A percentile compares a stretch with the other conserved stretches of the same genome.
Conservation (phyloP, 2,329 filamentous ascomycete genomes). For the Talaromyces sp. region DNA sequence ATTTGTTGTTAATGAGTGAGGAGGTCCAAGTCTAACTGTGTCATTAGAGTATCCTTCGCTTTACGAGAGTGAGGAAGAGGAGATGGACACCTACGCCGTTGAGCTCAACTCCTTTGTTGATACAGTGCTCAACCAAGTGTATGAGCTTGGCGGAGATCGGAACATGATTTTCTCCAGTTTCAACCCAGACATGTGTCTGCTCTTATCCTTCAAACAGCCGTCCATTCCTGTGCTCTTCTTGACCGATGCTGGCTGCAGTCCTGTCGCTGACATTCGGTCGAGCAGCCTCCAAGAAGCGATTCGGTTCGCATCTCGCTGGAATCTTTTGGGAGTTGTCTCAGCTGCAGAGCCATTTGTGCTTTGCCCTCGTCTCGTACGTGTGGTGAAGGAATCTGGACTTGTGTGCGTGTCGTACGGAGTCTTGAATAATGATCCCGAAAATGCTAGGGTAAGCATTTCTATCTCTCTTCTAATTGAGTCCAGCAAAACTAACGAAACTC, state of each 20-base stretch:
- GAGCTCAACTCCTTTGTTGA: constrained; percentile 97
- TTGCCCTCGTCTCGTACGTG: constrained; percentile 79
- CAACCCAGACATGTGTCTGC: constrained; percentile 92
- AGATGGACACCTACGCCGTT: constrained; percentile 94
- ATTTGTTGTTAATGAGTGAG: constrained; percentile 17
- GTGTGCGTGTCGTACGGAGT: constrained; percentile 94
- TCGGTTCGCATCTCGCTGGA: constrained; percentile 91
- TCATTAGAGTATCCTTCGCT: constrained; percentile 84
- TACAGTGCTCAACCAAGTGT: constrained; percentile 83
- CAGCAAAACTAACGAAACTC: constrained; percentile 2
- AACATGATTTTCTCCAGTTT: constrained; percentile 97
- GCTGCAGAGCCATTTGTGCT: constrained; percentile 84
- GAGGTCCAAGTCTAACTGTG: constrained; percentile 22
- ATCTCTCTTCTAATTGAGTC: not conserved
- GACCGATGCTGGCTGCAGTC: constrained; percentile 75
- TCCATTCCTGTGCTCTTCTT: constrained; percentile 94
- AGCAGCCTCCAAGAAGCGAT: constrained; percentile 92
- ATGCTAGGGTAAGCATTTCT: constrained; percentile 70
- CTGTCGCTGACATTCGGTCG: constrained; percentile 83
- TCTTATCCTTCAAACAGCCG: constrained; percentile 94
- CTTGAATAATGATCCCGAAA: constrained; percentile 78
- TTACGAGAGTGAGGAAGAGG: constrained; percentile 87
- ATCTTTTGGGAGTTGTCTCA: constrained; percentile 83
- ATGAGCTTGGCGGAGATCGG: constrained; percentile 73
- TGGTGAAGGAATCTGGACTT: constrained; percentile 89